Percentiles rank a stretch among this genome's conserved stretches.
Conservation (phyloP, 768 basidiomycete genomes). For the Nidularia sp. region DNA sequence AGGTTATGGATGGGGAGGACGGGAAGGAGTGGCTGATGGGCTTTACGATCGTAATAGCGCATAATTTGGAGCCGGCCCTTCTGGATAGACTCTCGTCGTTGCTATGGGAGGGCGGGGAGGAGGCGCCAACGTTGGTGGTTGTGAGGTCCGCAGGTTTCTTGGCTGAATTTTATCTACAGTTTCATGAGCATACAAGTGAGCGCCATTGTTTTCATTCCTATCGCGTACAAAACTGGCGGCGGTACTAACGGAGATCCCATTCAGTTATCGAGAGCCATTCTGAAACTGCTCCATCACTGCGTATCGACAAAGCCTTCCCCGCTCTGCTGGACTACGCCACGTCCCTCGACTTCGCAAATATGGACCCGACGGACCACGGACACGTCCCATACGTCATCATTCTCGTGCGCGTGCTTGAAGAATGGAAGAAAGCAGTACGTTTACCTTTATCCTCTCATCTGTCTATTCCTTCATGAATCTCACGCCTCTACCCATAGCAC, state of each 20-base stretch:
- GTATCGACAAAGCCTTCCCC: constrained; percentile 88
- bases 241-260: background rate
- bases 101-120: constrained; percentile 58
- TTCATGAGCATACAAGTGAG: constrained; percentile 82
- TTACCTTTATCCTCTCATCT: background rate
- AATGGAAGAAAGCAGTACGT: constrained; percentile 77
- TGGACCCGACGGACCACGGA: constrained; percentile 87
- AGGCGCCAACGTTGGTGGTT: constrained; percentile 64
- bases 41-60: constrained; percentile 80
- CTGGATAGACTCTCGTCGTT: constrained; percentile 58
- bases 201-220: constrained; percentile 1
- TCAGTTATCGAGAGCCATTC: constrained; percentile 88
- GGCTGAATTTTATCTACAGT: constrained; percentile 85
- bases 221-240: too few species aligned
- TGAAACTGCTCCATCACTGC: constrained; percentile 68
- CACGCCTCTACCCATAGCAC: constrained; percentile 42
- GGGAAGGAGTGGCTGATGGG: constrained; percentile 27
- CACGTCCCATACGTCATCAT: constrained; percentile 92
- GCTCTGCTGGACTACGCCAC: constrained; percentile 70
- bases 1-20: constrained; percentile 48
- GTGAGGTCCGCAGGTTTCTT: constrained; percentile 88
- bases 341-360: constrained; percentile 64
- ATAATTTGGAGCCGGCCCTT: constrained; percentile 62
- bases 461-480: background rate
- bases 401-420: constrained; percentile 75